Base-by-base conservation (phyloP, 2,329 filamentous ascomycete genomes). In the Monosporascus sp. region DNA sequence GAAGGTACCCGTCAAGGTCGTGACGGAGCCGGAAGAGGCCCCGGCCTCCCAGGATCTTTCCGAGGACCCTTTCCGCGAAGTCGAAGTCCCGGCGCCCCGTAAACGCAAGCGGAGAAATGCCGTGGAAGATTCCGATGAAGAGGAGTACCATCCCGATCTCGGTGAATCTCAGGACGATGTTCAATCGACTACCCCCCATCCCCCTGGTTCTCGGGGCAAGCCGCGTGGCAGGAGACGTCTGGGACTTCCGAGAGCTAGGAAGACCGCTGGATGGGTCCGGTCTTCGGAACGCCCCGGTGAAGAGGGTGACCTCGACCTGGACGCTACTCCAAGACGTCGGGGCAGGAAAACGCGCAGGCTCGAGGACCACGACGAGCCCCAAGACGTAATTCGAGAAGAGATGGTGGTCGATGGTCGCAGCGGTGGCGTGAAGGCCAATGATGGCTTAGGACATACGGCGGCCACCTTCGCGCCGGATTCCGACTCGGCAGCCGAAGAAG, bases 1-100 rank as follows among this genome's bases (percentile, higher is more conserved):
- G 51, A 67, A 68, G 54, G 63, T 61, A 15, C 65, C 67, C 37
- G 63, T 63, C 15, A 58, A 57, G 22, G 26, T 64, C 17, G 65
- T 64, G 18, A 65, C 62, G 5, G 63, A 65, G 31, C 53, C 50
- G 15, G 63, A 67, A 37, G 62, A 62, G 26, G 64, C 67, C 5
- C 61, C 64, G 9, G 52, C 58, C 18, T 55, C 50, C n/a, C 57
- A 60, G 17, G 61, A 61, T 11, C 56, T 53, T 28, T 46, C 55
- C 6, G 61, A 64, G 28, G 60, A 66, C 18, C 62, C 54, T 2
- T 65, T 65, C 47, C 52, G 49, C 18, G 52, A 62, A 37, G 58
- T 59, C 14, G 52, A 57, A 44, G 38, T 55, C 8, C 45, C 55
- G 7, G 60, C 54, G 18, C 37, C 57, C 40, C 60, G 60, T 11